Conservation (phyloP, 1,284 basidiomycete species). For the Porphyrellus sp. region DNA sequence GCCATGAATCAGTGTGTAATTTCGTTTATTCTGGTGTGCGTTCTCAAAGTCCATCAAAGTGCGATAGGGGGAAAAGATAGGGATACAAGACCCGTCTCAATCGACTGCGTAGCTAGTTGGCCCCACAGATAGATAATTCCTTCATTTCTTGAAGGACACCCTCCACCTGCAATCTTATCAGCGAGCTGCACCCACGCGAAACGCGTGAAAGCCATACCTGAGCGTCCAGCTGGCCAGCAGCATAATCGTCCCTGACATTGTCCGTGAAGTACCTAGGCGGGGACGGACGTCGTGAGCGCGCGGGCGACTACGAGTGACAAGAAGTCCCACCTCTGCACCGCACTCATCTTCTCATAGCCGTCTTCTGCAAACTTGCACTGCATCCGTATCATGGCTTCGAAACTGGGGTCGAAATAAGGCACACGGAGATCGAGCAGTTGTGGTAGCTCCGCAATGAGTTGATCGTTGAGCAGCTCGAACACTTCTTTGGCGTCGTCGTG, state of each 20-base stretch:
- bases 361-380: slow-evolving; percentile 97
- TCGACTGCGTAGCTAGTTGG: slow-evolving; percentile 32
- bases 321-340: slow-evolving; percentile 79
- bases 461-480: slow-evolving; percentile 91
- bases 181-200: background rate
- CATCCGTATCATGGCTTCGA: slow-evolving; percentile 98
- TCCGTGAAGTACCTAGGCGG: slow-evolving; percentile 79
- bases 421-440: slow-evolving; percentile 92
- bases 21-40: slow-evolving; percentile 11
- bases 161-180: slow-evolving; percentile 58
- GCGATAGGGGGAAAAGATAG: background rate
- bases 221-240: slow-evolving; percentile 91
- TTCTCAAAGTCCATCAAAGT: slow-evolving; percentile 2
- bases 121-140: slow-evolving; percentile 88
- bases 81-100: slow-evolving; percentile 12
- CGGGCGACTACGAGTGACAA: background rate
- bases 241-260: slow-evolving; percentile 92
- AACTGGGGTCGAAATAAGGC: slow-evolving; percentile 97
- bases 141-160: slow-evolving; percentile 94
- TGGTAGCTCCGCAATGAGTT: slow-evolving; percentile 88
- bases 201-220: slow-evolving; percentile 55
- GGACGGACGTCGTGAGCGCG: background rate
- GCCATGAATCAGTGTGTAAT: slow-evolving; percentile 11
- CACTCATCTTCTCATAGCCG: slow-evolving; percentile 95
- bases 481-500: slow-evolving; percentile 91